A percentile compares a stretch with the other conserved stretches of the same genome.
Conservation (phyloP, 179 eudicot species). For the Amaranthus tricolor region DNA sequence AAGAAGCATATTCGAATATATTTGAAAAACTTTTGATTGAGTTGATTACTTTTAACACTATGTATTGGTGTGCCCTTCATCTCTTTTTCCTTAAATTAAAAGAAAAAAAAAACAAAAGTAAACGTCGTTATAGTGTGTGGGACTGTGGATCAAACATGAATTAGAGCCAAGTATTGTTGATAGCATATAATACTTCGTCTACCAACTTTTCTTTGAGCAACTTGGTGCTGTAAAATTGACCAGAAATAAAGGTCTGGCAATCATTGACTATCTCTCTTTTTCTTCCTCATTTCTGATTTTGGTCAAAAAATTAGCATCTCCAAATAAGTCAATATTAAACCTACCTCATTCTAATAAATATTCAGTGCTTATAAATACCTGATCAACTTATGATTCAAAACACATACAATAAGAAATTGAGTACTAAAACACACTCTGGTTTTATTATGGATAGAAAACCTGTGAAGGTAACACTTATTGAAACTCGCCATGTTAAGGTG, state of each 20-base stretch:
- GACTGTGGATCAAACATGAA: not conserved
- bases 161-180: not conserved
- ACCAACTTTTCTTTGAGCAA: not conserved
- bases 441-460: slow-evolving; percentile 3
- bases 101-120: too few species aligned
- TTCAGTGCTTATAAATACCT: not conserved
- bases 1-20: too few species aligned
- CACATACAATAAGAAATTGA: too few species aligned
- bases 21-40: too few species aligned
- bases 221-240: not conserved
- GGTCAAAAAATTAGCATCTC: not conserved
- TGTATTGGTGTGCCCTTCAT: too few species aligned
- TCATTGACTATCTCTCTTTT: not conserved
- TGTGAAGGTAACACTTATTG: slow-evolving; percentile 39
- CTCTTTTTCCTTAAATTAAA: too few species aligned
- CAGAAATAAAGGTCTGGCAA: not conserved
- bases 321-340: not conserved
- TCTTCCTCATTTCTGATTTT: not conserved
- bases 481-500: slow-evolving; percentile 37
- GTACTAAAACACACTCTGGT: too few species aligned
- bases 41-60: too few species aligned
- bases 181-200: not conserved
- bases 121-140: too few species aligned
- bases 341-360: not conserved
- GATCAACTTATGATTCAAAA: not conserved